Conservation (phyloP, 306 rosid species). For the Arachis hypogaea region DNA sequence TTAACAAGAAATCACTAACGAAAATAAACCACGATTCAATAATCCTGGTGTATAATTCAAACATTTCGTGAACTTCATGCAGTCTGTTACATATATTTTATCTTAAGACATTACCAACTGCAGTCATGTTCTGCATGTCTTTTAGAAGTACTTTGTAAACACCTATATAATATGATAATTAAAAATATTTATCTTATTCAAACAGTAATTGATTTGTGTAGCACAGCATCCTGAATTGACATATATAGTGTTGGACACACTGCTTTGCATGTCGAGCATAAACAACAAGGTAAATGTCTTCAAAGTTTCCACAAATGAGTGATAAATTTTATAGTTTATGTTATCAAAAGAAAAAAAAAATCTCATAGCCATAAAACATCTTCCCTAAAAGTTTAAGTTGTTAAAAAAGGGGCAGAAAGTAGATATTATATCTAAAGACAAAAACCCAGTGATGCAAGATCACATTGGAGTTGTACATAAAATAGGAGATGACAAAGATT, state of each 20-base stretch:
- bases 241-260: not conserved
- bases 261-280: slow-evolving; percentile 7
- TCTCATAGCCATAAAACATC: too few relatives aligned
- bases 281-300: slow-evolving; percentile 9
- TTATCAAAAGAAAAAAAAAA: too few relatives aligned
- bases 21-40: not conserved
- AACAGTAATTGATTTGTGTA: not conserved
- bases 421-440: too few relatives aligned
- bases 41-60: slow-evolving; percentile 12
- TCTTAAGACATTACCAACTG: slow-evolving; percentile 1
- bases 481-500: too few relatives aligned
- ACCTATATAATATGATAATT: not conserved
- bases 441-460: too few relatives aligned
- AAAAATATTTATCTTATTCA: slow-evolving; percentile 6
- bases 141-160: slow-evolving; percentile 3
- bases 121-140: slow-evolving; percentile 14
- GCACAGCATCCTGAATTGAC: not conserved
- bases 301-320: too few relatives aligned
- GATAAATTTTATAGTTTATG: too few relatives aligned
- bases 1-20: not conserved
- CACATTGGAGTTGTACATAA: too few relatives aligned
- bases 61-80: not conserved
- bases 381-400: too few relatives aligned
- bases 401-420: too few relatives aligned
- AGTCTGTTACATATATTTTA: not conserved